Evolutionary conservation across 768 basidiomycete genomes (phyloP), one percentile per base, ranked within the genome.

Genomic region (Auriscalpium microsporum): DNA sequence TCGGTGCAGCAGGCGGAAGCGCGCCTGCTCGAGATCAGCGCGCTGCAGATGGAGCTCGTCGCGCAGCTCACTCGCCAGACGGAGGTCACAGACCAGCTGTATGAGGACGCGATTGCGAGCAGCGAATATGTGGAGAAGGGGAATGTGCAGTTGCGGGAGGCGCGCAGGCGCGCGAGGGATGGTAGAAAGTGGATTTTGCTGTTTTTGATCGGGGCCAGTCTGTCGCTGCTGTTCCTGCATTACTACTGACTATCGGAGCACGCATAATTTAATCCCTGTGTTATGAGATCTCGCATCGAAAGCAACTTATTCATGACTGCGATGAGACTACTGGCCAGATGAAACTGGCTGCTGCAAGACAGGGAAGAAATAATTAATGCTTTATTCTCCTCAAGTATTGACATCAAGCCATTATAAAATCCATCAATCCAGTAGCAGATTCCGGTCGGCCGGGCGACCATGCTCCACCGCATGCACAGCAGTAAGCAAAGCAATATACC

Each of bases 1-100:
- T 85, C 90, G 3, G 90, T 99, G 36, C 88, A 94, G 65, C 85
- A 86, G 65, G 95, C 95, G 23, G 95, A 99, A 67, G 83, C 89
- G 46, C 83, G 90, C 36, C 71, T 99, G 54, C 78, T 94, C 74
- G 95, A 98, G 65, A 97, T 99, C 64, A 90, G 90, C 63, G 80
- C 88, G 44, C 73, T 99, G 55, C 96, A 99, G 75, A 86, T 89
- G 73, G 90, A 97, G 69, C 77, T 99, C 61, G 83, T 96, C 50
- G 75, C 81, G 13, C 93, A 97, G 67, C 77, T 99, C 42, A 86
- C 87, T 37, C 80, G 76, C 64, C 96, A 99, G 75, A 88, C 88
- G 2, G 94, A 94, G 73, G 70, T 94, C 61, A 93, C 94, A 10
- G 94, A 98, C 64, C 84, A 91, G 68, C 73, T 99, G 57, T 96